phyloP scores from a whole-genome alignment of 2,329 filamentous ascomycete species.

The Seiridium cupressi region DNA sequence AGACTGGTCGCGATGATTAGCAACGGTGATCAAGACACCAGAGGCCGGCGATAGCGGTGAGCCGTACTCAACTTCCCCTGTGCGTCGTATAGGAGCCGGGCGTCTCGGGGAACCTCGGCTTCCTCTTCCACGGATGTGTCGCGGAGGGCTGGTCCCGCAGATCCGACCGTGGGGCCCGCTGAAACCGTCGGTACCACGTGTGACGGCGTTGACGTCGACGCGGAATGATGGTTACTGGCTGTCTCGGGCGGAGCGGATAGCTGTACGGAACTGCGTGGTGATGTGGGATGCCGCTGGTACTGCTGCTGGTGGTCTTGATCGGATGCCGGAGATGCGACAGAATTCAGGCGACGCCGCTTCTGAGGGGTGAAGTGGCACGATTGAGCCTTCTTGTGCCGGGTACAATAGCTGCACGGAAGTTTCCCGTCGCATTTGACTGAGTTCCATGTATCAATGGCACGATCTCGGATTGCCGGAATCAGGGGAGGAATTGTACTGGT shows the following conservation, averaged over 20 bases:
- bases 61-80: slow-evolving; percentile 45
- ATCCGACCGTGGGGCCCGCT: slow-evolving; percentile 7
- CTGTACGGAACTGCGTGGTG: slow-evolving; percentile 5
- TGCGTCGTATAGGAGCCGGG: slow-evolving; percentile 48
- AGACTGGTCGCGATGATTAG: slow-evolving; percentile 27
- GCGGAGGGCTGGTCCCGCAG: slow-evolving; percentile 14
- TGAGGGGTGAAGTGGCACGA: slow-evolving; percentile 48
- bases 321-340: slow-evolving; percentile 12
- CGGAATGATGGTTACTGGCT: not conserved
- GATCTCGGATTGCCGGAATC: not conserved
- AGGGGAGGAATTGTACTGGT: not conserved
- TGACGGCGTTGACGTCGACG: not conserved
- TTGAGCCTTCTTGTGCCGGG: slow-evolving; percentile 38
- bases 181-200: not conserved
- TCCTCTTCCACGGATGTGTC: slow-evolving; percentile 43
- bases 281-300: not conserved
- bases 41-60: not conserved
- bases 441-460: not conserved
- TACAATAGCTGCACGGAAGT: slow-evolving; percentile 52
- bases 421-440: slow-evolving; percentile 52
- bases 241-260: slow-evolving; percentile 5
- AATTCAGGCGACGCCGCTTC: slow-evolving; percentile 32
- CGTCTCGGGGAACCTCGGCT: slow-evolving; percentile 53
- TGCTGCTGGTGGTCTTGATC: not conserved
- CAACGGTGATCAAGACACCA: not conserved